Evolutionary conservation across 2,329 filamentous ascomycete genomes (phyloP).

Genomic region (Cucurbitaria berberidis): DNA sequence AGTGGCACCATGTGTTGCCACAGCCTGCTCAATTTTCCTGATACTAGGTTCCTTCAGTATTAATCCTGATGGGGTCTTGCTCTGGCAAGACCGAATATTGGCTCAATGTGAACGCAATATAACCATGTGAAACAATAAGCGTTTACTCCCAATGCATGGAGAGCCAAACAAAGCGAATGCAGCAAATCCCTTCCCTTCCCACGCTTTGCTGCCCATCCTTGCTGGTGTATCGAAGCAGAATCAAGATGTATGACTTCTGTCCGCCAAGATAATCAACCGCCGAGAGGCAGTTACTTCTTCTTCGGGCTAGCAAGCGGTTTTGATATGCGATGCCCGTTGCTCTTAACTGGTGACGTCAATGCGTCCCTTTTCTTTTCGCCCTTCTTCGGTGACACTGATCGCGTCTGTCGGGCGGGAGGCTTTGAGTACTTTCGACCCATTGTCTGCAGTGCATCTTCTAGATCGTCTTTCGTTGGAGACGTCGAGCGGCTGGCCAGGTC

Average conservation of each 20-base stretch:
- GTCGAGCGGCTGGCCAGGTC: neutral
- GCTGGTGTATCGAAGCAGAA: neutral
- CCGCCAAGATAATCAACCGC: too few relatives aligned
- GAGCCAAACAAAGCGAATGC: neutral
- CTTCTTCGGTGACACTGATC: neutral
- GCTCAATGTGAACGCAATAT: too few relatives aligned
- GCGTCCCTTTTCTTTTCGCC: neutral
- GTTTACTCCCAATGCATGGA: neutral
- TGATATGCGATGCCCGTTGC: neutral
- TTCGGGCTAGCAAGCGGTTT: neutral
- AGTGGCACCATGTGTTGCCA: too few relatives aligned
- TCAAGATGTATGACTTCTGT: neutral
- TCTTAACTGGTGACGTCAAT: too few relatives aligned
- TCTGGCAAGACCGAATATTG: neutral
- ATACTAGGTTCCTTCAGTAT: neutral
- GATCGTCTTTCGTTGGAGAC: neutral
- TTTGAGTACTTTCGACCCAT: neutral
- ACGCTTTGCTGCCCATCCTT: neutral
- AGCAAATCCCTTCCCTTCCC: neutral
- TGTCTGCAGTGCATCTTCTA: neutral
- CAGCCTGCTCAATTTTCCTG: too few relatives aligned
- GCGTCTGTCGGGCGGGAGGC: neutral
- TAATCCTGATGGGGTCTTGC: neutral
- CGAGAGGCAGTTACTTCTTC: neutral
- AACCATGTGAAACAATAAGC: neutral